Evolutionary conservation across 2,329 filamentous ascomycete species (phyloP).

Genomic region (Clonostachys rhizophaga): DNA sequence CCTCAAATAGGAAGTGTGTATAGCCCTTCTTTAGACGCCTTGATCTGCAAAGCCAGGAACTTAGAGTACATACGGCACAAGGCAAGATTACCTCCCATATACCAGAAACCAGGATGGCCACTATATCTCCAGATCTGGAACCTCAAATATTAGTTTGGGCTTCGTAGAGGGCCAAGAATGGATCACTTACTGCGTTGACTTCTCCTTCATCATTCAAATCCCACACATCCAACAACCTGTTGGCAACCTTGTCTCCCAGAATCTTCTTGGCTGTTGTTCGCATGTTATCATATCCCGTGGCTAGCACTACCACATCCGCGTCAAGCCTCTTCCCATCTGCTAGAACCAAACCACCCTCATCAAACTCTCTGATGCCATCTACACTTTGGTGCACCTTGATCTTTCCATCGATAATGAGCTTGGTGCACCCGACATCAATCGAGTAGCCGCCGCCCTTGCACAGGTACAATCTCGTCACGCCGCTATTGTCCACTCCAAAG

Average conservation of each 20-base stretch:
- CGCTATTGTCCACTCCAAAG: constrained; percentile 43
- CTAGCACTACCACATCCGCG: constrained; percentile 33
- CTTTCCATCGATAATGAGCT: constrained; percentile 32
- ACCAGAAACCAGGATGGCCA: constrained; percentile 29
- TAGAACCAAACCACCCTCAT: constrained; percentile 10
- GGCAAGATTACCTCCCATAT: constrained; percentile 26
- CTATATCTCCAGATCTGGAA: constrained; percentile 26
- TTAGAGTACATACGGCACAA: constrained; percentile 23
- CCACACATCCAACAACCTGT: constrained; percentile 23
- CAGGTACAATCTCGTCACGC: constrained; percentile 49
- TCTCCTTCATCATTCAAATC: constrained; percentile 25
- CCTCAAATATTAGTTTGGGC: neutral
- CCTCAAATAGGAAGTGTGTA: neutral
- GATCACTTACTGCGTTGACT: constrained; percentile 10
- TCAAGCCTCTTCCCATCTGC: constrained; percentile 26
- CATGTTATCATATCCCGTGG: constrained; percentile 35
- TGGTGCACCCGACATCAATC: constrained; percentile 30
- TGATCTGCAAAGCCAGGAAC: constrained; percentile 30
- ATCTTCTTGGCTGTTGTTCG: constrained; percentile 20
- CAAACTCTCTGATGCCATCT: constrained; percentile 22
- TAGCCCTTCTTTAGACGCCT: constrained; percentile 18
- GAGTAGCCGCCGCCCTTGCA: constrained; percentile 33
- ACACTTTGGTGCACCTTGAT: constrained; percentile 24
- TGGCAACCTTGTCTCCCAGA: constrained; percentile 24
- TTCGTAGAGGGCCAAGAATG: too few relatives aligned